These are phyloP conservation scores for Fraxinus platypoda DNA, from an alignment of 305 asterid species.

Conservation along the genomic window DNA sequence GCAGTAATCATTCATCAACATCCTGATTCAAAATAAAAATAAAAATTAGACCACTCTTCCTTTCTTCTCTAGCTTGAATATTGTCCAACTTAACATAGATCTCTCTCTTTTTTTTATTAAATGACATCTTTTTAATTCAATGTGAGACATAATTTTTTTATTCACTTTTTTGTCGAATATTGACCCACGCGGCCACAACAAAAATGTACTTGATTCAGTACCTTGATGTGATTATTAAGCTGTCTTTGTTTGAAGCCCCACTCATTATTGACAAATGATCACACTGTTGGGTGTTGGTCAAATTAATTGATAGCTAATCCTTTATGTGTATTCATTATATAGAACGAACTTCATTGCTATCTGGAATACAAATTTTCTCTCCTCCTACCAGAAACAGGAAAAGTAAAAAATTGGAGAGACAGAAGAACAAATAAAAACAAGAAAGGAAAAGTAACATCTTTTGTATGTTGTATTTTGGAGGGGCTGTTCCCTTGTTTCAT, in stretches of 20 bases:
- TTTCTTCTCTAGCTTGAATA: neutral
- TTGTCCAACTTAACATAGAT: neutral
- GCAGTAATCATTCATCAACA: conserved; percentile 10
- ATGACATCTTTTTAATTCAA: neutral
- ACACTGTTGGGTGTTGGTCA: neutral
- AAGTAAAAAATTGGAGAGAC: neutral
- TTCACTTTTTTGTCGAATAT: neutral
- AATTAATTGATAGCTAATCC: neutral
- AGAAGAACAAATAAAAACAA: neutral
- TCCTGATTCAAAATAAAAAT: neutral
- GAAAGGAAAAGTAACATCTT: neutral
- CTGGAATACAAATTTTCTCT: neutral
- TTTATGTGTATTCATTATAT: neutral
- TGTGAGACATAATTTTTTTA: neutral
- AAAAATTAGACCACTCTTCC: neutral
- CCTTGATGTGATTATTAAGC: neutral
- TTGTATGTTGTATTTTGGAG: neutral
- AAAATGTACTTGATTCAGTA: neutral
- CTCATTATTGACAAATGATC: neutral
- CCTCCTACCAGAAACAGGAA: neutral
- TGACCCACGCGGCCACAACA: neutral
- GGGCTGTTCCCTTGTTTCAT: neutral
- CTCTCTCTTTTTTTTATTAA: neutral
- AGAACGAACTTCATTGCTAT: neutral
- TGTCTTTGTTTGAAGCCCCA: neutral